phyloP scores from a whole-genome alignment of 495 filamentous ascomycete genomes.

The Trichoderma asperelloides region DNA sequence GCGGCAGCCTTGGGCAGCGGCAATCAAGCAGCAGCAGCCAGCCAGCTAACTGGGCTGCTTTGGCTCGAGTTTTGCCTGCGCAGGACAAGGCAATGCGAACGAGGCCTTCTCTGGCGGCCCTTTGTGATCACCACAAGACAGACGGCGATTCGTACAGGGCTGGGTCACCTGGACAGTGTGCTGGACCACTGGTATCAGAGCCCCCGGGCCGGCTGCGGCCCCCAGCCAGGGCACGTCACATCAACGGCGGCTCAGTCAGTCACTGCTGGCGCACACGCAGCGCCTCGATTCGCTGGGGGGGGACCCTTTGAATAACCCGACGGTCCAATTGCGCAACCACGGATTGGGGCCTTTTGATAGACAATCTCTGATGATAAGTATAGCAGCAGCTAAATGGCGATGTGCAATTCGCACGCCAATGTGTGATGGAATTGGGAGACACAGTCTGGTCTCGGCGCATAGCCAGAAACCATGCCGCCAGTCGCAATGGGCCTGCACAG shows the following conservation, averaged over 20 bases:
- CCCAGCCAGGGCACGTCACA: conserved; percentile 7
- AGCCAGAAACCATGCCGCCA: no score
- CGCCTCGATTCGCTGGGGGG: background rate
- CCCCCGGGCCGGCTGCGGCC: background rate
- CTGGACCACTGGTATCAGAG: conserved; percentile 7
- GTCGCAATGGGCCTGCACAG: no score
- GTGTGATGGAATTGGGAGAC: no score
- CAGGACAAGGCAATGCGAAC: background rate
- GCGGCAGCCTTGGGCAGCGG: background rate
- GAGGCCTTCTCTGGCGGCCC: conserved; percentile 1
- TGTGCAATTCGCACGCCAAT: no score
- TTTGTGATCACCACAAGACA: conserved; percentile 3
- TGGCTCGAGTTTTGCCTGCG: background rate
- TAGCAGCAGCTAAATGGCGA: no score
- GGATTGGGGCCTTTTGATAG: background rate
- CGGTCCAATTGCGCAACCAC: background rate
- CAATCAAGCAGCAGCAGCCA: background rate
- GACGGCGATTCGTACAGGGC: conserved; percentile 2
- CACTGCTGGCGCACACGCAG: background rate
- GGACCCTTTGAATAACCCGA: conserved; percentile 5
- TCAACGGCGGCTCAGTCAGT: conserved; percentile 5
- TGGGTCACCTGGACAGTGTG: conserved; percentile 6
- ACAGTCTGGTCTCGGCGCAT: no score
- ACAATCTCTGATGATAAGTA: background rate
- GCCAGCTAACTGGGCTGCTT: no score